Conservation (phyloP, 768 basidiomycete species). For the Agrocybe pediades region DNA sequence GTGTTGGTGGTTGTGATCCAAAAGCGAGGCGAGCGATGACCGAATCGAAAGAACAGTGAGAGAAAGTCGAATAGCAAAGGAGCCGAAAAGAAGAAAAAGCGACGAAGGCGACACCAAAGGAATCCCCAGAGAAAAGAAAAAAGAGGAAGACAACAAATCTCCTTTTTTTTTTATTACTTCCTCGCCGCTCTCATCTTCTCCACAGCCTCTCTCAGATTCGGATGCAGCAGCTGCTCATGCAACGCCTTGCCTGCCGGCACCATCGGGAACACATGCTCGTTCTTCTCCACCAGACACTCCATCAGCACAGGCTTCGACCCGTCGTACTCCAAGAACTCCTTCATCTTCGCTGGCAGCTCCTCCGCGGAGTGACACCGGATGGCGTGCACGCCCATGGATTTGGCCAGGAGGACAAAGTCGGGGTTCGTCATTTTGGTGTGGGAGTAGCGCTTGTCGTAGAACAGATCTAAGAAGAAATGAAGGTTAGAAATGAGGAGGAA, state of each 20-base stretch:
- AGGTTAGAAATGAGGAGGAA: constrained; percentile 51
- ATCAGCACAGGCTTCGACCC: constrained; percentile 83
- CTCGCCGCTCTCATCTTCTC: constrained; percentile 19
- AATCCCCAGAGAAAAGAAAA: background rate
- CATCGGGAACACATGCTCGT: constrained; percentile 93
- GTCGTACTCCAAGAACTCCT: constrained; percentile 97
- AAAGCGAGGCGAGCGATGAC: too few species aligned
- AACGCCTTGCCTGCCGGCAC: constrained; percentile 93
- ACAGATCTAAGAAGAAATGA: constrained; percentile 72
- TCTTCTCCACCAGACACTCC: constrained; percentile 85
- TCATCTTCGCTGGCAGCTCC: constrained; percentile 94
- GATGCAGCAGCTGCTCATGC: constrained; percentile 88
- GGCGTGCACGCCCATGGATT: constrained; percentile 91
- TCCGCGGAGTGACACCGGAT: constrained; percentile 69
- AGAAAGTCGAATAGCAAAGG: too few species aligned
- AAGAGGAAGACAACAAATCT: constrained; percentile 2
- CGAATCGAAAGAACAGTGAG: too few species aligned
- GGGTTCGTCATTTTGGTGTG: constrained; percentile 97
- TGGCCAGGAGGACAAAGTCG: constrained; percentile 87
- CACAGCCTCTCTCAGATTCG: constrained; percentile 35
- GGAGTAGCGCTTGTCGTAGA: constrained; percentile 96
- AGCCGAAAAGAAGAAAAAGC: too few species aligned
- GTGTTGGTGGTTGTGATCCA: too few species aligned
- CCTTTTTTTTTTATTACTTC: constrained; percentile 3
- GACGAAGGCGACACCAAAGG: background rate